Conservation (phyloP, 257 asterid genomes). For the Nicotiana tabacum region DNA sequence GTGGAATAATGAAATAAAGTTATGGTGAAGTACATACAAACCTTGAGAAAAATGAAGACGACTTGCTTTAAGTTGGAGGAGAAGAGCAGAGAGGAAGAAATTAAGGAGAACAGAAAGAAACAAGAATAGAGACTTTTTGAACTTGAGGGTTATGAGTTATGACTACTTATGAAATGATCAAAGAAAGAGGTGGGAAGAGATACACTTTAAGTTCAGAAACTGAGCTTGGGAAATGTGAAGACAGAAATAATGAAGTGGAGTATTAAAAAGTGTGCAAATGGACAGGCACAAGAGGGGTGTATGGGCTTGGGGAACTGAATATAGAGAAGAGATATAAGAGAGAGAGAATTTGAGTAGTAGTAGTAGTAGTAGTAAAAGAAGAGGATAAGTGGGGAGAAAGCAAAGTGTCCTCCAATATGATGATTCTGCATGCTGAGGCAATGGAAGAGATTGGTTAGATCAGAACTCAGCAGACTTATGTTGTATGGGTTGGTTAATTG, state of each 20-base stretch:
- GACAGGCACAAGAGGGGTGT: slow-evolving; percentile 30
- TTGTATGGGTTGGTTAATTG: slow-evolving; percentile 34
- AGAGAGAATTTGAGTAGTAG: neutral
- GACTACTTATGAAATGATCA: slow-evolving; percentile 14
- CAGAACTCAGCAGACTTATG: neutral
- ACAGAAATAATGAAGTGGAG: slow-evolving; percentile 7
- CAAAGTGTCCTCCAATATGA: neutral
- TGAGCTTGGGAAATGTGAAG: slow-evolving; percentile 35
- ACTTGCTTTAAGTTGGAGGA: neutral
- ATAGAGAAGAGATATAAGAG: slow-evolving; percentile 29
- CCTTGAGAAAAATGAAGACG: slow-evolving; percentile 4
- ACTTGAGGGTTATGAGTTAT: neutral
- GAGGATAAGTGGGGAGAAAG: slow-evolving; percentile 26
- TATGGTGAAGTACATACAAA: neutral
- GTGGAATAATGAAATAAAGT: no score
- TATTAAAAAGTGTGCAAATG: slow-evolving; percentile 40
- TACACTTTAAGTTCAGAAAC: slow-evolving; percentile 14
- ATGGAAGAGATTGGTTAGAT: slow-evolving; percentile 34
- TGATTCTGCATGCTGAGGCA: slow-evolving; percentile 30
- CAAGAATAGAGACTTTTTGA: slow-evolving; percentile 6
- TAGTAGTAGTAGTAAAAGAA: neutral
- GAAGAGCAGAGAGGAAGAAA: neutral
- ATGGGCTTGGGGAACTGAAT: slow-evolving; percentile 39
- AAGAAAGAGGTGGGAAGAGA: slow-evolving; percentile 11
- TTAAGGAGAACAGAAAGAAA: slow-evolving; percentile 12